phyloP scores from a whole-genome alignment of 2,329 filamentous ascomycete species.

The Hypoxylon sp. region DNA sequence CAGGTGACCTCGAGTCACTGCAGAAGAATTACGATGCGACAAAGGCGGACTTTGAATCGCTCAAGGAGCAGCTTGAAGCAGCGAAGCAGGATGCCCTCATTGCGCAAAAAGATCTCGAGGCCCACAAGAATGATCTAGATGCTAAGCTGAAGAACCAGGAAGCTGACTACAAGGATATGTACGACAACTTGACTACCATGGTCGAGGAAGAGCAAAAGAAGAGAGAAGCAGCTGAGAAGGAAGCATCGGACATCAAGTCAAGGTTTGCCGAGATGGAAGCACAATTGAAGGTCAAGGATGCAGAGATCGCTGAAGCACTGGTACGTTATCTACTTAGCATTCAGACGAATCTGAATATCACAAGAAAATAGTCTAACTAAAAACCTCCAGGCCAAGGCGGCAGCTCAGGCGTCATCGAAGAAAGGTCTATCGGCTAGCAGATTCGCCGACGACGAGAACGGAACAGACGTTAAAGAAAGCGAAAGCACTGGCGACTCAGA shows the following conservation, averaged over 20 bases:
- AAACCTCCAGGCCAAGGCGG: constrained; percentile 60
- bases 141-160: constrained; percentile 68
- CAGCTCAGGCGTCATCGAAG: constrained; percentile 56
- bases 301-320: constrained; percentile 73
- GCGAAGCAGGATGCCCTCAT: constrained; percentile 56
- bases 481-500: constrained; percentile 54
- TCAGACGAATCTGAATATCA: constrained; percentile 14
- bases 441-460: constrained; percentile 62
- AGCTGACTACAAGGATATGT: constrained; percentile 74
- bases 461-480: constrained; percentile 55
- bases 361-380: constrained; percentile 35
- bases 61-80: constrained; percentile 62
- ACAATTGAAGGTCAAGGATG: constrained; percentile 69
- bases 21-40: constrained; percentile 55
- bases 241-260: constrained; percentile 52
- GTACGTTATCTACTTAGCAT: constrained; percentile 55
- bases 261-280: constrained; percentile 57
- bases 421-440: constrained; percentile 70
- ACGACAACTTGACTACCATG: constrained; percentile 72
- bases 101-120: constrained; percentile 67
- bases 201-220: constrained; percentile 70
- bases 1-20: constrained; percentile 49
- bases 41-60: constrained; percentile 52
- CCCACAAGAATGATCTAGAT: constrained; percentile 65
- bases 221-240: constrained; percentile 51